A percentile compares a stretch with the other conserved stretches of the same genome.
phyloP scores from a whole-genome alignment of 768 basidiomycete species.

The Tricholoma matsutake region DNA sequence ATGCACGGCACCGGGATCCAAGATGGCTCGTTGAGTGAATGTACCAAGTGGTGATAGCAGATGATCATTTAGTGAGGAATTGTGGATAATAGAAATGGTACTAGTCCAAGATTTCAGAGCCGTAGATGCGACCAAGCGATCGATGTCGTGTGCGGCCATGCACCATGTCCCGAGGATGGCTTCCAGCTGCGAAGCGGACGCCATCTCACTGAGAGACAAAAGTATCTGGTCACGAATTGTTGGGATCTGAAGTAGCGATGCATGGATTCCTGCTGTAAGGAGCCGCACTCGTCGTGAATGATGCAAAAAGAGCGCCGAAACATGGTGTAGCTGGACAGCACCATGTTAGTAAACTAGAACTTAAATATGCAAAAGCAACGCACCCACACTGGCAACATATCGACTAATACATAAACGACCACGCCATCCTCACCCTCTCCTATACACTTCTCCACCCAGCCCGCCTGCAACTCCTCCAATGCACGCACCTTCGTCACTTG shows the following conservation, averaged over 20 bases:
- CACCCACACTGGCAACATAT: conserved; percentile 91
- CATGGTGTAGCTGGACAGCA: conserved; percentile 68
- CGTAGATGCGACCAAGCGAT: conserved; percentile 51
- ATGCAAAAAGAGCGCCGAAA: conserved; percentile 78
- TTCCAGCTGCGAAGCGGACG: conserved; percentile 48
- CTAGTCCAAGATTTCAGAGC: conserved; percentile 56
- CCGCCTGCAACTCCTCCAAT: conserved; percentile 74
- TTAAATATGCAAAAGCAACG: conserved; percentile 4
- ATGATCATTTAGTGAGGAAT: conserved; percentile 24
- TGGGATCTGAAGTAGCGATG: conserved; percentile 58
- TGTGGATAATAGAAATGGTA: conserved; percentile 23
- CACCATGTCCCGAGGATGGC: conserved; percentile 71
- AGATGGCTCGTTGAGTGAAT: conserved; percentile 52
- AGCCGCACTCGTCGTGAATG: conserved; percentile 72
- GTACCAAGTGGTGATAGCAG: conserved; percentile 37
- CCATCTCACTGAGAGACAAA: conserved; percentile 46
- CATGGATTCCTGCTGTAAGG: conserved; percentile 59
- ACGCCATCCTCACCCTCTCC: conserved; percentile 40
- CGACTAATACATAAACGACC: conserved; percentile 40
- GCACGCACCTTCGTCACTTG: conserved; percentile 79
- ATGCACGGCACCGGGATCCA: conserved; percentile 63
- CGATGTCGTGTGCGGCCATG: conserved; percentile 68
- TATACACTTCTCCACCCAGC: conserved; percentile 59
- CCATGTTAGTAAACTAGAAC: not conserved
- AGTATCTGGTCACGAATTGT: conserved; percentile 46